phyloP scores from a whole-genome alignment of 148 eudicot genomes.

The Rhododendron vialii region DNA sequence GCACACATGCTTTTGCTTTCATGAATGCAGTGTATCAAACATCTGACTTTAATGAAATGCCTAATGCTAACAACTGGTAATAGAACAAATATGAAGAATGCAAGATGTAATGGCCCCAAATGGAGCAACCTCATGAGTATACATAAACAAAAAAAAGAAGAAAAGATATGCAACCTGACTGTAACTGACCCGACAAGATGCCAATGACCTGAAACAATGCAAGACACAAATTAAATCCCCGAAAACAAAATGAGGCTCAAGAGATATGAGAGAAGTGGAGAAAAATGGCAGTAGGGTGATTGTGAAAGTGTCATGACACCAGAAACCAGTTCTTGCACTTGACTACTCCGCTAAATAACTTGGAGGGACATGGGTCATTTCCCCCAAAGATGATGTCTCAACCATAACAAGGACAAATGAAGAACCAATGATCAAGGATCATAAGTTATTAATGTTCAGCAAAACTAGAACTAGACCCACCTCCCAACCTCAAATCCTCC shows the following conservation, averaged over 20 bases:
- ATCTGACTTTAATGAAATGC: constrained; percentile 12
- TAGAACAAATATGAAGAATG: constrained; percentile 15
- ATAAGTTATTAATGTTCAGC: constrained; percentile 1
- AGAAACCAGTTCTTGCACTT: constrained; percentile 6
- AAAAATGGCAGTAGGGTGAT: constrained; percentile 12
- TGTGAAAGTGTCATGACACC: constrained; percentile 2
- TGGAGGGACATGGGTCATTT: constrained; percentile 11
- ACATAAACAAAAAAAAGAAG: not conserved
- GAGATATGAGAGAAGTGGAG: not conserved
- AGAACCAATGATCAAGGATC: constrained; percentile 3
- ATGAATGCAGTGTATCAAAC: constrained; percentile 28
- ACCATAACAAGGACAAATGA: not conserved
- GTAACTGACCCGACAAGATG: constrained; percentile 7
- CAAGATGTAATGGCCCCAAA: constrained; percentile 10
- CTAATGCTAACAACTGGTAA: constrained; percentile 4
- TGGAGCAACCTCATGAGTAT: constrained; percentile 12
- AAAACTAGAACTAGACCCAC: not conserved
- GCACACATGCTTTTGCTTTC: constrained; percentile 18
- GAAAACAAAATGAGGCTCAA: not conserved
- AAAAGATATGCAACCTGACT: constrained; percentile 13
- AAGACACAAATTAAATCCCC: constrained; percentile 7
- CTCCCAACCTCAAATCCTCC: not conserved
- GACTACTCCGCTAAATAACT: constrained; percentile 6
- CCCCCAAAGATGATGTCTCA: not conserved
- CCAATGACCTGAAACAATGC: constrained; percentile 17